Percentiles rank a stretch among this genome's conserved stretches.
phyloP scores from a whole-genome alignment of 768 basidiomycete genomes.

The Tricholoma sp. region DNA sequence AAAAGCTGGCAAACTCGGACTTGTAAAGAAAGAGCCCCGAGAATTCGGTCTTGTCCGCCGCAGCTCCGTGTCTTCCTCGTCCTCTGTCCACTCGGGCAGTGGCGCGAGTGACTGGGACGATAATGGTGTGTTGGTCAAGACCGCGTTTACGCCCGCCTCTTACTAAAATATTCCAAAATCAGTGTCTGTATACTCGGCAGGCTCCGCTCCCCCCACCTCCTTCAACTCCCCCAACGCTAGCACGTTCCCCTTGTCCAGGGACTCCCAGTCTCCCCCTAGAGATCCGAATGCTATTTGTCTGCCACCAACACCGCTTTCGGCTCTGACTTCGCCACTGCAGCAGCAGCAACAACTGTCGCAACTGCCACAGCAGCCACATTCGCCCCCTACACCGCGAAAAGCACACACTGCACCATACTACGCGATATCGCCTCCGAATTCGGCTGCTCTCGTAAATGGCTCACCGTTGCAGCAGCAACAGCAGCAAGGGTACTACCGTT shows the following conservation, averaged over 20 bases:
- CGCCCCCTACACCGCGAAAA: constrained; percentile 16
- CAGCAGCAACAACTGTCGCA: background rate
- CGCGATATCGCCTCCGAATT: constrained; percentile 6
- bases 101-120: constrained; percentile 81
- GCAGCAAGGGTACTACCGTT: constrained; percentile 13
- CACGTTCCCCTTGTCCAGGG: constrained; percentile 58
- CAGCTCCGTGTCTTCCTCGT: constrained; percentile 58
- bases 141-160: constrained; percentile 11
- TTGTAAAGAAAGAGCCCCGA: constrained; percentile 61
- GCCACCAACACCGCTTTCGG: constrained; percentile 66
- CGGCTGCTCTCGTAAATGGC: background rate
- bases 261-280: constrained; percentile 42
- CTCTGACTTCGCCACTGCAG: constrained; percentile 48
- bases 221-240: constrained; percentile 61
- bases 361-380: constrained; percentile 6
- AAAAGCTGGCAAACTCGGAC: constrained; percentile 26
- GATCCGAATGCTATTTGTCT: constrained; percentile 64
- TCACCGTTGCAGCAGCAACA: background rate
- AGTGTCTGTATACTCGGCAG: constrained; percentile 53
- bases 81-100: constrained; percentile 49
- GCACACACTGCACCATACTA: constrained; percentile 15
- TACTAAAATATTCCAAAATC: constrained; percentile 15
- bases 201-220: constrained; percentile 57
- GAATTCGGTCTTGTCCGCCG: constrained; percentile 51
- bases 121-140: constrained; percentile 46